Evolutionary conservation across 1,284 basidiomycete species (phyloP).

Genomic region (Paramarasmius palmivorus): DNA sequence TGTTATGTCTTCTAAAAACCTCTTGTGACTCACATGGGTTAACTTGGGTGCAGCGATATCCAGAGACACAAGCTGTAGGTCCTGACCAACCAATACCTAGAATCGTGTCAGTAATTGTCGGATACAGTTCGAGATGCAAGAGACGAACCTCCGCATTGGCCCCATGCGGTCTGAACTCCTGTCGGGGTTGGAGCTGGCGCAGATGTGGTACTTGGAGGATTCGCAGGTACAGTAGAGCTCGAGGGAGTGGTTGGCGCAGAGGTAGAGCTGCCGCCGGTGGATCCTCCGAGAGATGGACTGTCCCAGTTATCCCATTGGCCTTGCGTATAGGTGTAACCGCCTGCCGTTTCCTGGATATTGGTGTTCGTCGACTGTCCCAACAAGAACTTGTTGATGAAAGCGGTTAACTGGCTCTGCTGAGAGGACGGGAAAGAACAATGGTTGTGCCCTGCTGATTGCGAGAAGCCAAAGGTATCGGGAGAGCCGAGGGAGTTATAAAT

Average conservation of each 20-base stretch:
- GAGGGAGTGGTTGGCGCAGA: slow-evolving; percentile 16
- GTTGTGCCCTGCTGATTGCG: slow-evolving; percentile 49
- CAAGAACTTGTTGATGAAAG: slow-evolving; percentile 56
- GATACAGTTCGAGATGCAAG: not conserved
- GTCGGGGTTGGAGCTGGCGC: slow-evolving; percentile 12
- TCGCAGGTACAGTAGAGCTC: slow-evolving; percentile 16
- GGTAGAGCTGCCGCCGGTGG: no score
- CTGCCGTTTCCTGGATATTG: slow-evolving; percentile 44
- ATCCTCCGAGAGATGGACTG: slow-evolving; percentile 34
- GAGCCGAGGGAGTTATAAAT: slow-evolving; percentile 48
- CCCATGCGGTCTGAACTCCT: slow-evolving; percentile 29
- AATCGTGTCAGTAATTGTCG: not conserved
- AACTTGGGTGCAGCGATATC: slow-evolving; percentile 37
- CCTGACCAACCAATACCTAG: slow-evolving; percentile 43
- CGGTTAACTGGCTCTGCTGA: slow-evolving; percentile 41
- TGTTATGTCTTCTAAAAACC: not conserved
- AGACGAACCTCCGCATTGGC: slow-evolving; percentile 45
- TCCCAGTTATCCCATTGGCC: slow-evolving; percentile 50
- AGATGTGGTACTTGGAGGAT: no score
- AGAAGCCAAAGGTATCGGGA: slow-evolving; percentile 47
- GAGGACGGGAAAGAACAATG: slow-evolving; percentile 51
- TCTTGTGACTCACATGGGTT: slow-evolving; percentile 41
- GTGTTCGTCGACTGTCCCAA: slow-evolving; percentile 45
- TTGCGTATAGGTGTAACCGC: slow-evolving; percentile 40
- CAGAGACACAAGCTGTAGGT: slow-evolving; percentile 43